Percentiles rank a stretch among this genome's conserved stretches.
These are phyloP conservation scores for Emergomyces africanus DNA, from an alignment of 2,329 filamentous ascomycete species.

Conservation along the genomic window DNA sequence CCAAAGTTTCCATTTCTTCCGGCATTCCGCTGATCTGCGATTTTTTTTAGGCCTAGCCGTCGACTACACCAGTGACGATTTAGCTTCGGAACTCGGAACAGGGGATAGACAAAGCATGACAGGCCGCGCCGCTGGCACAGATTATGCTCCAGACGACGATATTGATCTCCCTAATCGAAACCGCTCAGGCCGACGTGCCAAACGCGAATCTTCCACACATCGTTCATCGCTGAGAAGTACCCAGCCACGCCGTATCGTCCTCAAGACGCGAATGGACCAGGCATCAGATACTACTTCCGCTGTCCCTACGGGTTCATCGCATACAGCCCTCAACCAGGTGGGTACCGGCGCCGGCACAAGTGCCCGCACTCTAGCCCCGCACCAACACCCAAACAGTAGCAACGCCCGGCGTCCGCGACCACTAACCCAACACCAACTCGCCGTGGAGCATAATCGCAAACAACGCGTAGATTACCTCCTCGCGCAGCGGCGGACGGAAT, in stretches of 20 bases:
- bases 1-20: background rate
- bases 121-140: background rate
- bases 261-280: conserved; percentile 34
- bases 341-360: conserved; percentile 14
- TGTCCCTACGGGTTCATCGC: conserved; percentile 30
- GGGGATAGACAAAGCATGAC: conserved; percentile 10
- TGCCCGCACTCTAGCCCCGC: background rate
- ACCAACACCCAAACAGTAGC: conserved; percentile 7
- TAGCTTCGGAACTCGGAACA: conserved; percentile 4
- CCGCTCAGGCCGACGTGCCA: conserved; percentile 13
- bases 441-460: conserved; percentile 36
- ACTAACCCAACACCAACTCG: conserved; percentile 38
- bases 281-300: conserved; percentile 30
- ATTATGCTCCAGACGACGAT: background rate
- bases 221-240: conserved; percentile 19
- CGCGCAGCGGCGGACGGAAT: conserved; percentile 28
- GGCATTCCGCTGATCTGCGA: background rate
- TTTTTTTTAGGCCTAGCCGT: background rate
- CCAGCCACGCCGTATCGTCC: conserved; percentile 25
- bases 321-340: conserved; percentile 32
- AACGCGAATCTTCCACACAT: conserved; percentile 25
- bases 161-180: background rate
- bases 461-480: conserved; percentile 37
- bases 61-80: background rate
- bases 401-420: conserved; percentile 32